A percentile compares a stretch with the other conserved stretches of the same genome.
These are phyloP conservation scores for Mollisiaceae sp. DNA, from an alignment of 2,329 filamentous ascomycete species.

Conservation along the genomic window DNA sequence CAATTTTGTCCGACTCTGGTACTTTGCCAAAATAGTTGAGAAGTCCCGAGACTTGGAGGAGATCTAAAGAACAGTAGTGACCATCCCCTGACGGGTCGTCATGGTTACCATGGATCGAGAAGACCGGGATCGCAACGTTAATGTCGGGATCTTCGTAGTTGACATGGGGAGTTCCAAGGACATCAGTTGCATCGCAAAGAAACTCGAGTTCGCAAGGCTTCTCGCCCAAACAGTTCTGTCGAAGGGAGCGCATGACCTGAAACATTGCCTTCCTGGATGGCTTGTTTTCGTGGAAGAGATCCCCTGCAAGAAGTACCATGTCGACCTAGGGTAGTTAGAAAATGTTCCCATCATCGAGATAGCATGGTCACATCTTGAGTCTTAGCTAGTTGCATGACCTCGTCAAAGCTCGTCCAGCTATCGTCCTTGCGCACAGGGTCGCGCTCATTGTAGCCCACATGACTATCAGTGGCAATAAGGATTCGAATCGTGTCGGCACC, in stretches of 20 bases:
- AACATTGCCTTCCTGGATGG: slow-evolving; percentile 95
- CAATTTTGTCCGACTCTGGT: slow-evolving; percentile 90
- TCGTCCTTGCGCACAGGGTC: slow-evolving; percentile 95
- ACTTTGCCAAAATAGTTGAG: slow-evolving; percentile 96
- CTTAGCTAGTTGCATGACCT: slow-evolving; percentile 88
- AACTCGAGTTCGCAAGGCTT: slow-evolving; percentile 96
- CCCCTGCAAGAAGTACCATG: slow-evolving; percentile 94
- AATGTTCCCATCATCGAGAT: background rate
- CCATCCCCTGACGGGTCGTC: slow-evolving; percentile 98
- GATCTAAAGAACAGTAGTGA: slow-evolving; percentile 86
- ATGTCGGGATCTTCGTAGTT: slow-evolving; percentile 99
- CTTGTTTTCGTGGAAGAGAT: slow-evolving; percentile 98
- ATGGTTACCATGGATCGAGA: slow-evolving; percentile 98
- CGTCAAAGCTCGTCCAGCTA: slow-evolving; percentile 95
- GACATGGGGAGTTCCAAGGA: slow-evolving; percentile 91
- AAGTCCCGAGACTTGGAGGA: slow-evolving; percentile 88
- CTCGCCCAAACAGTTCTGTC: slow-evolving; percentile 92
- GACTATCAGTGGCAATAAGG: slow-evolving; percentile 92
- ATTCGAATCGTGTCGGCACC: slow-evolving; percentile 87
- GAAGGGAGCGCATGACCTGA: slow-evolving; percentile 93
- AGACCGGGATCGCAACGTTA: slow-evolving; percentile 95
- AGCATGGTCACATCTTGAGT: slow-evolving; percentile 70
- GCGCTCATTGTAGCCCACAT: slow-evolving; percentile 95
- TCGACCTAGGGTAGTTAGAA: slow-evolving; percentile 64
- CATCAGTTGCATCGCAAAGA: slow-evolving; percentile 88